Conservation (phyloP, 192 early-diverging fungal genomes). For the Allomyces macrogynus region DNA sequence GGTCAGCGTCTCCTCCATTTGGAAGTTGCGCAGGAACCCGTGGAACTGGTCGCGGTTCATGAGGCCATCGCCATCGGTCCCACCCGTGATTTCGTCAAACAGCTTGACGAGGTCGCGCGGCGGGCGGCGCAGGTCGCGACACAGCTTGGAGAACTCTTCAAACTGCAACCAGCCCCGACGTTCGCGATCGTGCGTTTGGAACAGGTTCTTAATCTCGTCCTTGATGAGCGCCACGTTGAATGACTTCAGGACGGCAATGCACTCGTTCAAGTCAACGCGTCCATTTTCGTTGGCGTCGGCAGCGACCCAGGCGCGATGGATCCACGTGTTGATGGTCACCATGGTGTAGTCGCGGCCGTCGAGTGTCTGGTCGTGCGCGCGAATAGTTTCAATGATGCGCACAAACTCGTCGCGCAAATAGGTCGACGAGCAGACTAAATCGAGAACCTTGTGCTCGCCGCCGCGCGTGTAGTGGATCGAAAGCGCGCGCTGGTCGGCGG, state of each 20-base stretch:
- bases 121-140: neutral
- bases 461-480: neutral
- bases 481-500: neutral
- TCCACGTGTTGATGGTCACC: neutral
- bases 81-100: neutral
- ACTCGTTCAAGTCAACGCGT: neutral
- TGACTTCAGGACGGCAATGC: neutral
- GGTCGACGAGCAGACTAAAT: neutral
- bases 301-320: neutral
- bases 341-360: neutral
- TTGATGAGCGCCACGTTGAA: neutral
- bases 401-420: neutral
- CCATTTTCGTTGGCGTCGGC: neutral
- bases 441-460: neutral
- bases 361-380: neutral
- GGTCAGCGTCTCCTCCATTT: slow-evolving; percentile 24
- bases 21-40: slow-evolving; percentile 25
- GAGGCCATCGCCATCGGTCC: slow-evolving; percentile 4
- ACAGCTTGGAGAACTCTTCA: neutral
- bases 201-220: too few species aligned
- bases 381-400: neutral
- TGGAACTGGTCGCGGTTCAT: slow-evolving; percentile 31
- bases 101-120: neutral
- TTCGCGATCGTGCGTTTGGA: too few species aligned
- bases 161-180: too few species aligned